Conservation (phyloP, 805 yeast genomes). For the Barnettozyma salicaria region DNA sequence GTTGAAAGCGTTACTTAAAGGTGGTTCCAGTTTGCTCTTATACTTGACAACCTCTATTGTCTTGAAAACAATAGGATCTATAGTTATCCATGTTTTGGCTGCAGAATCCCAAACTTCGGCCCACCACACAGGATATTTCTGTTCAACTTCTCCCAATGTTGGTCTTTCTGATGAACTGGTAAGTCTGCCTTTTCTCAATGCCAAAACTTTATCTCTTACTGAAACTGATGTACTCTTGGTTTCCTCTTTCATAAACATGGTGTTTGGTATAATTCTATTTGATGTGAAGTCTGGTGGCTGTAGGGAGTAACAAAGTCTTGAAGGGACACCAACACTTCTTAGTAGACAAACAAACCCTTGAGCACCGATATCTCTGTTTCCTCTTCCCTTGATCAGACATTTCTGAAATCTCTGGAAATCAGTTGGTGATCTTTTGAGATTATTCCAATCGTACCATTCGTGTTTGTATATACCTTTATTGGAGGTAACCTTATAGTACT, state of each 20-base stretch:
- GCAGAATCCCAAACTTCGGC: constrained; percentile 86
- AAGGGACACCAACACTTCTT: constrained; percentile 62
- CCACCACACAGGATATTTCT: constrained; percentile 76
- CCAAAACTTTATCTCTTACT: constrained; percentile 14
- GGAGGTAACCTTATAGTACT: constrained; percentile 43
- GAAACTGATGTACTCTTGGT: constrained; percentile 1
- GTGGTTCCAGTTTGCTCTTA: constrained; percentile 67
- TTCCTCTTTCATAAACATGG: neutral
- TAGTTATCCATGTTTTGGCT: constrained; percentile 69
- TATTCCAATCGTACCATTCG: constrained; percentile 36
- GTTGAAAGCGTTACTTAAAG: constrained; percentile 49
- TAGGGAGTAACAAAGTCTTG: constrained; percentile 72
- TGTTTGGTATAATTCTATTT: constrained; percentile 14
- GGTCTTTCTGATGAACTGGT: constrained; percentile 10
- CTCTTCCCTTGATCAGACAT: constrained; percentile 43
- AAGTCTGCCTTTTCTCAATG: constrained; percentile 20
- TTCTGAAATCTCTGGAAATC: constrained; percentile 38
- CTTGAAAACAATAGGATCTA: constrained; percentile 70
- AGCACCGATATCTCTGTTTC: constrained; percentile 73
- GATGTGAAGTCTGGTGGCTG: constrained; percentile 85
- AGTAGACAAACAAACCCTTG: constrained; percentile 81
- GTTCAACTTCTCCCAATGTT: constrained; percentile 21
- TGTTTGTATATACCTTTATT: constrained; percentile 34
- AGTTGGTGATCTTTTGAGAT: constrained; percentile 16
- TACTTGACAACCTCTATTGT: constrained; percentile 55